phyloP scores from a whole-genome alignment of 306 rosid species.

The Trifolium subterraneum region DNA sequence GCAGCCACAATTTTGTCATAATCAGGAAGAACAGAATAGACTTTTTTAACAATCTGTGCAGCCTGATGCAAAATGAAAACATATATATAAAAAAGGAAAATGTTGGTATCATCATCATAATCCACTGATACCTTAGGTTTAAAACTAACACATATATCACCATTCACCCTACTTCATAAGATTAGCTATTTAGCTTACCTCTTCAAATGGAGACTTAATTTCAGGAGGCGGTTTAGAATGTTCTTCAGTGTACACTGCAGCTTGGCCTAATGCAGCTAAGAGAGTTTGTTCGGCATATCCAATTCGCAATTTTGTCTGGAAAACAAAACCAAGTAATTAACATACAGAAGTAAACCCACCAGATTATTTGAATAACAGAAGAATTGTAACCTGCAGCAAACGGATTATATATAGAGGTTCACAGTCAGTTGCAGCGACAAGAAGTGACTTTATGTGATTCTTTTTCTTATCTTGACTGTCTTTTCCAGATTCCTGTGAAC shows the following conservation, averaged over 20 bases:
- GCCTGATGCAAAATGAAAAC: constrained; percentile 68
- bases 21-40: constrained; percentile 81
- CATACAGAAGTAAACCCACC: constrained; percentile 37
- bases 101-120: constrained; percentile 26
- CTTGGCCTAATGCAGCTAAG: constrained; percentile 92
- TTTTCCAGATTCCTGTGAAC: constrained; percentile 86
- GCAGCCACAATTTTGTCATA: constrained; percentile 81
- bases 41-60: constrained; percentile 80
- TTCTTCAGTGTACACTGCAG: constrained; percentile 81
- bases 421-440: constrained; percentile 94
- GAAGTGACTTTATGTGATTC: constrained; percentile 83
- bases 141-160: constrained; percentile 19
- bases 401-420: constrained; percentile 90
- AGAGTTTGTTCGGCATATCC: constrained; percentile 94
- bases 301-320: constrained; percentile 80
- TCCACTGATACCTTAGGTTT: constrained; percentile 2
- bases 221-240: constrained; percentile 70
- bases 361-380: constrained; percentile 30
- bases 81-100: neutral
- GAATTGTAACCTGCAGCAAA: constrained; percentile 75
- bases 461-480: constrained; percentile 95
- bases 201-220: constrained; percentile 79
- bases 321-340: constrained; percentile 36
- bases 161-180: constrained; percentile 25
- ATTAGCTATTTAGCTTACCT: constrained; percentile 59